Evolutionary conservation across 345 rosid species (phyloP).

Genomic region (Citrus reticulata): DNA sequence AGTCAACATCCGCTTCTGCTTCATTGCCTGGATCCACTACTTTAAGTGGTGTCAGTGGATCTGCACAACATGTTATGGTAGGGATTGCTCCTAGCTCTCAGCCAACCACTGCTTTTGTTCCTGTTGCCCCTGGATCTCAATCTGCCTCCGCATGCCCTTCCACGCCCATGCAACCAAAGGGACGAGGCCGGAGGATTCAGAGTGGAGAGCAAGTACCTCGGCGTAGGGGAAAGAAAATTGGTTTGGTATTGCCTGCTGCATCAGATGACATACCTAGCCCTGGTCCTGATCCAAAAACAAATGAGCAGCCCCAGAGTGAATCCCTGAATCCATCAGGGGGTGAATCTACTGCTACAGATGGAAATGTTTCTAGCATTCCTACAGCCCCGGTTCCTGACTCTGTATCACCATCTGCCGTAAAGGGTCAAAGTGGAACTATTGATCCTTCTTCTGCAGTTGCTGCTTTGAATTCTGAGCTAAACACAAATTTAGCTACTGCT

Average conservation of each 20-base stretch:
- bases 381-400: background rate
- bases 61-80: conserved; percentile 19
- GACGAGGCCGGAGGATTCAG: conserved; percentile 40
- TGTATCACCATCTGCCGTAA: background rate
- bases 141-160: conserved; percentile 27
- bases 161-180: conserved; percentile 23
- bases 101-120: conserved; percentile 21
- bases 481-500: background rate
- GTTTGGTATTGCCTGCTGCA: conserved; percentile 25
- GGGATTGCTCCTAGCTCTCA: conserved; percentile 26
- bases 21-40: conserved; percentile 25
- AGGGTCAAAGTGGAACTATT: conserved; percentile 4
- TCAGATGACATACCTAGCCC: conserved; percentile 46
- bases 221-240: conserved; percentile 62
- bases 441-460: background rate
- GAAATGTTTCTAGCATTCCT: conserved; percentile 2
- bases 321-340: conserved; percentile 18
- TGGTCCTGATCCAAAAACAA: conserved; percentile 43
- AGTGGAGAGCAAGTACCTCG: conserved; percentile 43
- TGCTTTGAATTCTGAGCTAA: background rate
- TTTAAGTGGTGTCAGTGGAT: conserved; percentile 18
- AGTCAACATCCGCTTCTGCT: conserved; percentile 23
- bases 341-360: conserved; percentile 7
- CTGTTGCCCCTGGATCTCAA: conserved; percentile 31
- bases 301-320: conserved; percentile 26